Percentiles rank a stretch among this genome's conserved stretches.
Evolutionary conservation across 192 early-diverging fungal genomes (phyloP).

Genomic region (Coemansia sp.): DNA sequence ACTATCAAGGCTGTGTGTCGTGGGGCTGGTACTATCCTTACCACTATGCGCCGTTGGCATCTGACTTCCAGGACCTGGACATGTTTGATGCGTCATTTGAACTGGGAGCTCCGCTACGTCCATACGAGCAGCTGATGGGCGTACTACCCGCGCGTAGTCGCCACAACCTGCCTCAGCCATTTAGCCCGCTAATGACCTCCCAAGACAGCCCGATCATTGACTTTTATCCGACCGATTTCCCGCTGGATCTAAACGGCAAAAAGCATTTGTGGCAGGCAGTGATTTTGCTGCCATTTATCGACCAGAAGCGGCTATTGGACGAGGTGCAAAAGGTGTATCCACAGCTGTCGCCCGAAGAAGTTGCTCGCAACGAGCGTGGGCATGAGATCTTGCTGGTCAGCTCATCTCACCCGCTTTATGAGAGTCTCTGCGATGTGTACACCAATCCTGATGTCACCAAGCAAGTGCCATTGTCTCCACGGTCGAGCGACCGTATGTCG

Average conservation of each 20-base stretch:
- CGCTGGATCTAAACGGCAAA: constrained; percentile 92
- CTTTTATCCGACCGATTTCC: constrained; percentile 92
- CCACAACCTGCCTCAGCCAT: constrained; percentile 57
- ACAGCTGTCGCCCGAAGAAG: constrained; percentile 70
- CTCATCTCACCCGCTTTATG: constrained; percentile 62
- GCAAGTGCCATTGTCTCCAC: constrained; percentile 53
- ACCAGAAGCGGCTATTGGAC: constrained; percentile 73
- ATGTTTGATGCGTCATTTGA: constrained; percentile 77
- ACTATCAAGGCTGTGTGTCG: constrained; percentile 89
- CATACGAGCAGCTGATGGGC: constrained; percentile 97
- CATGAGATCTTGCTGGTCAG: constrained; percentile 59
- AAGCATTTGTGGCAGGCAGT: constrained; percentile 94
- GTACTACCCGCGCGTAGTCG: constrained; percentile 82
- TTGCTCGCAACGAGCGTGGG: constrained; percentile 69
- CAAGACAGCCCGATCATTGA: constrained; percentile 83
- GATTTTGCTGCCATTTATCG: constrained; percentile 92
- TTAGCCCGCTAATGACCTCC: constrained; percentile 78
- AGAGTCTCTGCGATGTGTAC: constrained; percentile 50
- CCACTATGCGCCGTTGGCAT: constrained; percentile 89
- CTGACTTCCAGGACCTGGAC: constrained; percentile 76
- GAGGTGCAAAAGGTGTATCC: constrained; percentile 66
- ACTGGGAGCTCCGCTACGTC: constrained; percentile 77
- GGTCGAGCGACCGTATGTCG: constrained; percentile 57
- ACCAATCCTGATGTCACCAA: constrained; percentile 16
- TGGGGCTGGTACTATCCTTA: constrained; percentile 99